These are phyloP conservation scores for Fusarium sp. DNA, from an alignment of 2,329 filamentous ascomycete genomes.

Conservation along the genomic window DNA sequence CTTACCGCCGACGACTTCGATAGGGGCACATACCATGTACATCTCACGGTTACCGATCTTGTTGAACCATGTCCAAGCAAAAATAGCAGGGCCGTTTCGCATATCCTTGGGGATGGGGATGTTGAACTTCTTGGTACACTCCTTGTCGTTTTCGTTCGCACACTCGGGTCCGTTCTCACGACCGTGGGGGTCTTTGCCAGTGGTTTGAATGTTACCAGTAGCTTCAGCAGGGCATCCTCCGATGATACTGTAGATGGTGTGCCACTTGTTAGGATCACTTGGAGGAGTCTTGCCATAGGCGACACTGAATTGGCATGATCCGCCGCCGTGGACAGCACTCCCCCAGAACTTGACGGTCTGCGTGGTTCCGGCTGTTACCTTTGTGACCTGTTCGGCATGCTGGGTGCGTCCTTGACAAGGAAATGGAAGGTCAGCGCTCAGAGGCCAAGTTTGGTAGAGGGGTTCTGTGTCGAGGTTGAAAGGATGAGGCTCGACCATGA, in stretches of 20 bases:
- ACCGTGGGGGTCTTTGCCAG: slow-evolving; percentile 31
- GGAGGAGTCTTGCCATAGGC: slow-evolving; percentile 44
- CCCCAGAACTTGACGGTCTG: slow-evolving; percentile 49
- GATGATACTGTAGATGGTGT: slow-evolving; percentile 46
- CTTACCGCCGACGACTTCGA: slow-evolving; percentile 67
- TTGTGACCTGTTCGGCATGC: slow-evolving; percentile 43
- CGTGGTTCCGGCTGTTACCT: slow-evolving; percentile 39
- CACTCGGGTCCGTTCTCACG: slow-evolving; percentile 44
- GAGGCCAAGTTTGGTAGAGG: slow-evolving; percentile 40
- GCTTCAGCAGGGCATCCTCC: slow-evolving; percentile 48
- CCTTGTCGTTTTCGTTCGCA: slow-evolving; percentile 39
- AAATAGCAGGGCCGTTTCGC: slow-evolving; percentile 67
- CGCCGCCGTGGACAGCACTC: slow-evolving; percentile 48
- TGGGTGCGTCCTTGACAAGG: slow-evolving; percentile 44
- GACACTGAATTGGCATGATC: slow-evolving; percentile 48
- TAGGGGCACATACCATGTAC: slow-evolving; percentile 87
- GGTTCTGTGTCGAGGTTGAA: slow-evolving; percentile 48
- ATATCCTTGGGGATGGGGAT: slow-evolving; percentile 49
- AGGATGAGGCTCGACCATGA: slow-evolving; percentile 51
- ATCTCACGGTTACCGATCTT: slow-evolving; percentile 82
- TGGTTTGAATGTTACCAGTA: slow-evolving; percentile 30
- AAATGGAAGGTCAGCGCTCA: slow-evolving; percentile 40
- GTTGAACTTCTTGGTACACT: slow-evolving; percentile 45
- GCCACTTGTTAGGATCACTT: slow-evolving; percentile 37
- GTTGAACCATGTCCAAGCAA: slow-evolving; percentile 86